These are phyloP conservation scores for Wallacemonas sp. DNA, from an alignment of 208 protist genomes.

Conservation along the genomic window DNA sequence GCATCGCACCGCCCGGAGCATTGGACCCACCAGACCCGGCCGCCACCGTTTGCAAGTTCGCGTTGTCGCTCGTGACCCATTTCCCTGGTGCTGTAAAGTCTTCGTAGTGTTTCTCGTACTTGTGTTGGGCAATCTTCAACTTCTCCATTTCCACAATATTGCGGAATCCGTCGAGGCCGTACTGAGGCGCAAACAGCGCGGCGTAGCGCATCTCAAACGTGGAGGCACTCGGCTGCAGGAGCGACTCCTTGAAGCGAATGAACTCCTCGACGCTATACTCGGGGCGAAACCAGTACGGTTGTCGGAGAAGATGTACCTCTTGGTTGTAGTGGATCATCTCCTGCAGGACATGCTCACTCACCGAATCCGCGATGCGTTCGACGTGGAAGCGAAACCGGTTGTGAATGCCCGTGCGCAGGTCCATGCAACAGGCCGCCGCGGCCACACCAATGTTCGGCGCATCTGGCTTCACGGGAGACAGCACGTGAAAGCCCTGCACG, in stretches of 20 bases:
- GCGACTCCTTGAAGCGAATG: conserved; percentile 87
- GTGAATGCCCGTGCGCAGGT: conserved; percentile 88
- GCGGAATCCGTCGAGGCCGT: conserved; percentile 63
- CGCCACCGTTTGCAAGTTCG: conserved; percentile 73
- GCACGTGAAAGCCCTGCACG: conserved; percentile 80
- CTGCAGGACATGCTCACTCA: conserved; percentile 83
- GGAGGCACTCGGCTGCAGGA: conserved; percentile 84
- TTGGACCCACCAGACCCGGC: conserved; percentile 67
- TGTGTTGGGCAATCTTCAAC: conserved; percentile 87
- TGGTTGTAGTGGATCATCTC: conserved; percentile 87
- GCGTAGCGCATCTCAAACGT: conserved; percentile 88
- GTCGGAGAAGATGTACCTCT: conserved; percentile 79
- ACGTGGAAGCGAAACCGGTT: conserved; percentile 91
- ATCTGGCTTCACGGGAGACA: conserved; percentile 65
- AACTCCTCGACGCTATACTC: conserved; percentile 92
- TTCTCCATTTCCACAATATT: conserved; percentile 89
- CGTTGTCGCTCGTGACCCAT: conserved; percentile 79
- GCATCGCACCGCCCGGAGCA: conserved; percentile 65
- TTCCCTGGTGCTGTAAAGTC: conserved; percentile 81
- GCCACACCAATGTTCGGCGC: conserved; percentile 84
- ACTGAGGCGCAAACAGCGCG: conserved; percentile 57
- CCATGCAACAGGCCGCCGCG: conserved; percentile 82
- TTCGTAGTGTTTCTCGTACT: conserved; percentile 89
- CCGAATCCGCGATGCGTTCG: conserved; percentile 84
- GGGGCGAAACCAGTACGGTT: conserved; percentile 84